Conservation (phyloP, 1,139 yeast species). For the Candida frijolesensis region DNA sequence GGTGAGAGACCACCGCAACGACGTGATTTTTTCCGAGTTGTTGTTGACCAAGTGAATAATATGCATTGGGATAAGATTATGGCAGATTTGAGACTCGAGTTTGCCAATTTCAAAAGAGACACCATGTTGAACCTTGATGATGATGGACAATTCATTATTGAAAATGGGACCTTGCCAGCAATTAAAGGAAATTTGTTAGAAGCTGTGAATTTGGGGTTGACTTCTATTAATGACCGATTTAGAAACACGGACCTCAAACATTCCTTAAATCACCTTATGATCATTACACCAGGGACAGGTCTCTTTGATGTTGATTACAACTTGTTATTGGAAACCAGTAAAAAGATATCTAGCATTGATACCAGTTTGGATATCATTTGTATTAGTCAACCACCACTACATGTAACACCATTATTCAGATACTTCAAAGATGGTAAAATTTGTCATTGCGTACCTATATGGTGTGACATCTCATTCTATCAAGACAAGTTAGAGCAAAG, state of each 20-base stretch:
- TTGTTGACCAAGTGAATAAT: slow-evolving; percentile 91
- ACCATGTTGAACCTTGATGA: slow-evolving; percentile 53
- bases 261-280: slow-evolving; percentile 80
- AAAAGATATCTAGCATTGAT: slow-evolving; percentile 74
- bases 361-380: slow-evolving; percentile 88
- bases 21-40: slow-evolving; percentile 85
- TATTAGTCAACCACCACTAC: slow-evolving; percentile 87
- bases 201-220: slow-evolving; percentile 81
- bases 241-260: slow-evolving; percentile 85
- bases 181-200: slow-evolving; percentile 88
- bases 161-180: slow-evolving; percentile 75
- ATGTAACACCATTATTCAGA: slow-evolving; percentile 85
- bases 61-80: slow-evolving; percentile 88
- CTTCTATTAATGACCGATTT: slow-evolving; percentile 78
- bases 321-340: slow-evolving; percentile 72
- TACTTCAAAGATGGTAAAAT: slow-evolving; percentile 55
- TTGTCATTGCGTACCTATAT: slow-evolving; percentile 83
- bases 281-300: slow-evolving; percentile 92
- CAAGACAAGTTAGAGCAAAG: slow-evolving; percentile 48
- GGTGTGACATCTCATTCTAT: slow-evolving; percentile 95
- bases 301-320: slow-evolving; percentile 88
- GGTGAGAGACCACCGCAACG: slow-evolving; percentile 77
- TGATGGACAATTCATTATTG: slow-evolving; percentile 40
- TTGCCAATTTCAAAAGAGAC: slow-evolving; percentile 79
- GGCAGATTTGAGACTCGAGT: slow-evolving; percentile 84